Base-by-base conservation (phyloP, 129 eudicot genomes). In the Flaveria robusta region DNA sequence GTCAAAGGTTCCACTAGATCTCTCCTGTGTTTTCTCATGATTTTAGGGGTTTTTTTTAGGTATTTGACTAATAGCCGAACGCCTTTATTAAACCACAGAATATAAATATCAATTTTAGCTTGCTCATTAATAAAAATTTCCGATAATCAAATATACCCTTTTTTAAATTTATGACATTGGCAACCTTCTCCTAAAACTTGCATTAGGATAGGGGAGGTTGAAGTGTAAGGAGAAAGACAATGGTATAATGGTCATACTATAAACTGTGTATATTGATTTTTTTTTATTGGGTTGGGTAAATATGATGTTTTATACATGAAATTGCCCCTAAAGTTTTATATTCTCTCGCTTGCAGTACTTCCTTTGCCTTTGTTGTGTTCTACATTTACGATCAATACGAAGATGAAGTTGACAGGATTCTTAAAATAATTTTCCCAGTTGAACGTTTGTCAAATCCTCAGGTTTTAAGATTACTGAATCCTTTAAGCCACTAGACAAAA, bases 401-500 rank as follows among this genome's bases (percentile, higher is more conserved):
- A 80, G 84, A 74, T 5, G 75, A 45, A 80, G 84, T 80, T 15
- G 84, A 80, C 65, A 42, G 64, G 75, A 55, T 74, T 74, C 5
- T 74, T 55, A 23, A 15, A 74, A 46, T 37, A 66, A 34, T 80
- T 74, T 52, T 80, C 75, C 83, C 83, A 27, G 24, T 80, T 11
- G 70, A 74, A 23, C 84, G 75, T 22, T 80, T 80, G 12, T 80
- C 84, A 74, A 66, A 74, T 29, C 79, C 84, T 4, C 70, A 80
- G n/a, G 39, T 80, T 1, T 66, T 80, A 58, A 80, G 79, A 80
- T 74, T 80, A 80, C 55, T 80, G 64, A 80, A 80, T 34, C 84
- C 84, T 9, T 80, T 80, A 80, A 80, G 75, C 70, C 83, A 23
- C 64, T 80, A 66, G 79, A 80, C 70, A 80, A 80, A 74, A 80